These are phyloP conservation scores for Phytophthora sojae DNA, from an alignment of 352 stramenopile species.

Conservation along the genomic window DNA sequence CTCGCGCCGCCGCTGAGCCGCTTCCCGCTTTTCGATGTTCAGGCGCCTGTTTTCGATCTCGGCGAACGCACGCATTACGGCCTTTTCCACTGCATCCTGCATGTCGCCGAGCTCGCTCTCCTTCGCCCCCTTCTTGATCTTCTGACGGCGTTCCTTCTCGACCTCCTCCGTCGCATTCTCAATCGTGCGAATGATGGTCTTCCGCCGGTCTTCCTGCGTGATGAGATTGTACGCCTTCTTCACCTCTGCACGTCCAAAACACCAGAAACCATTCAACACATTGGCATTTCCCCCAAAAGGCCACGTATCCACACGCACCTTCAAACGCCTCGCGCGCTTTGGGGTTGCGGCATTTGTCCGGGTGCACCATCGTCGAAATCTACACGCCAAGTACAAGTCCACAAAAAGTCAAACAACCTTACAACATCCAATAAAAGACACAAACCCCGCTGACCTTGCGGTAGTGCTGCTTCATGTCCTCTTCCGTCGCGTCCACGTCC, in stretches of 20 bases:
- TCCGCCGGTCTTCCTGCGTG: constrained; percentile 86
- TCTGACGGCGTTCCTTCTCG: constrained; percentile 73
- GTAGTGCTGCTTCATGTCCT: constrained; percentile 93
- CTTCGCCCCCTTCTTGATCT: constrained; percentile 87
- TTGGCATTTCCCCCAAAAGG: background rate
- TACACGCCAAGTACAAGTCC: constrained; percentile 15
- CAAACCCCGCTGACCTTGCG: constrained; percentile 60
- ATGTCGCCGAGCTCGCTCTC: constrained; percentile 71
- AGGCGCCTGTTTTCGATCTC: constrained; percentile 82
- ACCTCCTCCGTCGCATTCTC: constrained; percentile 73
- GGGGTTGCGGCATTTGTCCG: constrained; percentile 81
- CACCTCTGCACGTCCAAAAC: constrained; percentile 55
- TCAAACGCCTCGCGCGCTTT: constrained; percentile 88
- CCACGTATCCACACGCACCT: constrained; percentile 45
- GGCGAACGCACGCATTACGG: constrained; percentile 83
- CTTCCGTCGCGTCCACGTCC: constrained; percentile 82
- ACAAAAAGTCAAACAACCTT: background rate
- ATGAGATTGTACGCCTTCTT: constrained; percentile 90
- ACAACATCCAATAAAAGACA: background rate
- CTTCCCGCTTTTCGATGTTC: constrained; percentile 83
- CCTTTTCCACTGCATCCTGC: constrained; percentile 74
- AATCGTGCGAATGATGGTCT: constrained; percentile 82
- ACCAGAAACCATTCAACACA: constrained; percentile 8
- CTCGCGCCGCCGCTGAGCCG: constrained; percentile 69
- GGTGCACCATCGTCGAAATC: constrained; percentile 91